Percentiles rank a stretch among this genome's conserved stretches.
Conservation (phyloP, 129 eudicot species). For the Silybum marianum region DNA sequence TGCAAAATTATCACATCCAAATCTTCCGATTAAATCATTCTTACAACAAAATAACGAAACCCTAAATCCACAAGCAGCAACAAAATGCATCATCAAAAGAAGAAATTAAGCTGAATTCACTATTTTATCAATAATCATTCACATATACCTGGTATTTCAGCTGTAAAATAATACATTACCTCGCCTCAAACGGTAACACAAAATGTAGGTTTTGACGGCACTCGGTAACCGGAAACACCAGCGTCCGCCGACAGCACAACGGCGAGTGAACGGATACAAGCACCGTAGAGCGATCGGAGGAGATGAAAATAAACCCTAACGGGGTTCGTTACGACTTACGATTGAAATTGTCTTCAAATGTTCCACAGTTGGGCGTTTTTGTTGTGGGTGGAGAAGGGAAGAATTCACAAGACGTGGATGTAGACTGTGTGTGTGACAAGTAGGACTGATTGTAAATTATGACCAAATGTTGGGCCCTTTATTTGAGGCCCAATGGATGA, state of each 20-base stretch:
- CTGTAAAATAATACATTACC: not conserved
- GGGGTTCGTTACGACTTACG: not conserved
- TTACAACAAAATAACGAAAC: slow-evolving; percentile 3
- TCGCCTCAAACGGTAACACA: not conserved
- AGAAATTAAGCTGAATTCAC: slow-evolving; percentile 2
- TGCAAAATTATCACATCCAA: not conserved
- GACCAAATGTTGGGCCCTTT: not conserved
- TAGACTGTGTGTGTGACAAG: not conserved
- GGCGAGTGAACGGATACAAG: not conserved
- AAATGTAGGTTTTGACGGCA: not conserved
- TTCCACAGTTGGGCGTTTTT: not conserved
- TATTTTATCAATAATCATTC: not conserved
- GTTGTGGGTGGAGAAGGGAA: not conserved
- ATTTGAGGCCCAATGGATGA: not conserved
- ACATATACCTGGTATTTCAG: not conserved
- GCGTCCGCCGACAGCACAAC: not conserved
- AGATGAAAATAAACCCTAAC: slow-evolving; percentile 10
- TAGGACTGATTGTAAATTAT: not conserved
- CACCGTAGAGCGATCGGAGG: slow-evolving; percentile 7
- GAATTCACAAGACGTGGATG: not conserved
- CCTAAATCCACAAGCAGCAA: slow-evolving; percentile 10
- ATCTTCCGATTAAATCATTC: slow-evolving; percentile 6
- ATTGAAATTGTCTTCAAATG: not conserved
- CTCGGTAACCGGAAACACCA: not conserved
- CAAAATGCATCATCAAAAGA: slow-evolving; percentile 15